phyloP scores from a whole-genome alignment of 225 moss, liverwort and hornwort genomes.

The Pseudoscleropodium purum region DNA sequence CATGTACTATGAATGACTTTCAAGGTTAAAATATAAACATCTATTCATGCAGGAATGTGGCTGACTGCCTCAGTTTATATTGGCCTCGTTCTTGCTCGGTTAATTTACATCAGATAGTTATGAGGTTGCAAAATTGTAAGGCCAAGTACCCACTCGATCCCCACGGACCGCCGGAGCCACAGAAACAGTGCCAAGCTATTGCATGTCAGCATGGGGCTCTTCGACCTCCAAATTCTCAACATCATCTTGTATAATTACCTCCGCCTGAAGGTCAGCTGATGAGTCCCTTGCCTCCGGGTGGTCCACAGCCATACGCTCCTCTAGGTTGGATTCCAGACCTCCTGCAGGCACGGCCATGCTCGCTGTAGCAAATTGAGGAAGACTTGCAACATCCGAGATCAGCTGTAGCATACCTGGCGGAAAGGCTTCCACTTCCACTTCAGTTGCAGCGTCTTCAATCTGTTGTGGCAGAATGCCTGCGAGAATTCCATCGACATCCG shows the following conservation, averaged over 20 bases:
- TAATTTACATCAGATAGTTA: not conserved
- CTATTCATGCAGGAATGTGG: no score
- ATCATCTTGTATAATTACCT: not conserved
- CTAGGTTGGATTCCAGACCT: not conserved
- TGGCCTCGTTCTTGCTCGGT: no score
- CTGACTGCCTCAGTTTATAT: no score
- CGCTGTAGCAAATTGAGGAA: not conserved
- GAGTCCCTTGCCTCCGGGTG: not conserved
- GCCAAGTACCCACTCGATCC: no score
- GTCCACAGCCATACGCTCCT: not conserved
- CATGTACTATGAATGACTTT: no score
- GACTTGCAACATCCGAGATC: not conserved
- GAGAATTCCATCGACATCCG: not conserved
- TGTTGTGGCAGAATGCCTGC: not conserved
- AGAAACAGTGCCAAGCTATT: not conserved
- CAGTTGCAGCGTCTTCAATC: not conserved
- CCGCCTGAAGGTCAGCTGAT: not conserved
- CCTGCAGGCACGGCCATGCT: not conserved
- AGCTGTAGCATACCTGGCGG: not conserved
- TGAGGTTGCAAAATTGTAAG: not conserved
- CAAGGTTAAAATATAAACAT: no score
- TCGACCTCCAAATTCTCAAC: not conserved
- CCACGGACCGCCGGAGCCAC: not conserved
- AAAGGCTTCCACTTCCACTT: not conserved
- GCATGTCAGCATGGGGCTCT: not conserved